Evolutionary conservation across 2,329 filamentous ascomycete genomes (phyloP).

Genomic region (Colletotrichum caudatum): DNA sequence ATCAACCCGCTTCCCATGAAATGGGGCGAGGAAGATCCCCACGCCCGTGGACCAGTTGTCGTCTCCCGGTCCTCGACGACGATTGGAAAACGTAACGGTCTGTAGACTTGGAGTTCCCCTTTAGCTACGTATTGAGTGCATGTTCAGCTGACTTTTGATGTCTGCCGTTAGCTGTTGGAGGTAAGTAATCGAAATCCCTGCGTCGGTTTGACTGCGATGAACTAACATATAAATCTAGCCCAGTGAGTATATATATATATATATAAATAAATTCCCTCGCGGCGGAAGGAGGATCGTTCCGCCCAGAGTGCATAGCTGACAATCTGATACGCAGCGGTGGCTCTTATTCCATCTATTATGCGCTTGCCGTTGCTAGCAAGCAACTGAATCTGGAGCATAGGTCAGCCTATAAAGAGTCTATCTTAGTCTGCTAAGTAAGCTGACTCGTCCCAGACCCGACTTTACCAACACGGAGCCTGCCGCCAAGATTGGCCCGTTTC

Average conservation of each 20-base stretch:
- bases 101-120: constrained; percentile 46
- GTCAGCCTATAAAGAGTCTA: constrained; percentile 49
- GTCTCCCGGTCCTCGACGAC: constrained; percentile 82
- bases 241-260: constrained; percentile 48
- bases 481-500: constrained; percentile 88
- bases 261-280: background rate
- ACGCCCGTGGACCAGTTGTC: constrained; percentile 85
- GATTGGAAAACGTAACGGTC: constrained; percentile 84
- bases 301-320: background rate
- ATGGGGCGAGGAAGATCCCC: constrained; percentile 85
- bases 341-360: constrained; percentile 96
- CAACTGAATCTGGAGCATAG: constrained; percentile 86
- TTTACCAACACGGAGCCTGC: constrained; percentile 87
- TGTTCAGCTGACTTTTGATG: constrained; percentile 10
- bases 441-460: constrained; percentile 59
- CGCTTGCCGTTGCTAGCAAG: constrained; percentile 90
- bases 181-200: constrained; percentile 52
- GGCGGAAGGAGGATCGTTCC: background rate
- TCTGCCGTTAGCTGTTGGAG: constrained; percentile 65
- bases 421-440: background rate
- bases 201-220: constrained; percentile 11
- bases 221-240: constrained; percentile 50
- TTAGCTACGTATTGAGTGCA: constrained; percentile 41
- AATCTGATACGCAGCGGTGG: constrained; percentile 67
- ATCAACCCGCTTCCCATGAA: constrained; percentile 90